Percentiles rank a stretch among this genome's conserved stretches.
Evolutionary conservation across 2,329 filamentous ascomycete species (phyloP).

Genomic region (Microdochium trichocladiopsis): DNA sequence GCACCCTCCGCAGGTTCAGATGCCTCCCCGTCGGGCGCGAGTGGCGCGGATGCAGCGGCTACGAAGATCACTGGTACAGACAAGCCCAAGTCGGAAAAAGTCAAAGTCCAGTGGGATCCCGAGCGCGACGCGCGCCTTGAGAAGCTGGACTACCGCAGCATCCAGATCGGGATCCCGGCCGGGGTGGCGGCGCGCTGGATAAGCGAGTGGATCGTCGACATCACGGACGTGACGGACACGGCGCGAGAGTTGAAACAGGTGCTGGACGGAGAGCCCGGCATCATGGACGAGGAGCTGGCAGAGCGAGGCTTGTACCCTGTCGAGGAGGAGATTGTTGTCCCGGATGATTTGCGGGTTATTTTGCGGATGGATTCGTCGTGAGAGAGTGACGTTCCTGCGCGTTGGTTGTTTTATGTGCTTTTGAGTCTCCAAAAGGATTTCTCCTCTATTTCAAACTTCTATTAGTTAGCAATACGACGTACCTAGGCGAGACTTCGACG

Average conservation of each 20-base stretch:
- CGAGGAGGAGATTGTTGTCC: neutral
- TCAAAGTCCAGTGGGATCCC: constrained; percentile 60
- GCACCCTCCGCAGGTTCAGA: constrained; percentile 6
- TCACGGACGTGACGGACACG: constrained; percentile 51
- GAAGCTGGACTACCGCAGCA: constrained; percentile 42
- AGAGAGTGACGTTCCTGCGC: too few relatives aligned
- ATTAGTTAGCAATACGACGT: too few relatives aligned
- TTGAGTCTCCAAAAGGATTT: too few relatives aligned
- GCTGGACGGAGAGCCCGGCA: constrained; percentile 29
- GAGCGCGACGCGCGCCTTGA: constrained; percentile 41
- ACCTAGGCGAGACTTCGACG: too few relatives aligned
- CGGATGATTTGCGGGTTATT: neutral
- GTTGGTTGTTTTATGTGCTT: too few relatives aligned
- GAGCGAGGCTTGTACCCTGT: constrained; percentile 18
- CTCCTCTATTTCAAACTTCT: too few relatives aligned
- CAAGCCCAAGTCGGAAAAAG: constrained; percentile 22
- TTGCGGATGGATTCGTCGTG: neutral
- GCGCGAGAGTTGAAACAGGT: constrained; percentile 39
- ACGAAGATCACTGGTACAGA: too few relatives aligned
- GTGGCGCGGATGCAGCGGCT: too few relatives aligned
- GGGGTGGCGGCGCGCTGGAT: constrained; percentile 37
- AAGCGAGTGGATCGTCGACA: constrained; percentile 42
- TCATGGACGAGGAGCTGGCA: constrained; percentile 27
- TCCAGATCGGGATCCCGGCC: constrained; percentile 53
- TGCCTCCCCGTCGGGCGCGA: too few relatives aligned